Base-by-base conservation (phyloP, 2,329 filamentous ascomycete genomes). In the Laburnicola sp. region DNA sequence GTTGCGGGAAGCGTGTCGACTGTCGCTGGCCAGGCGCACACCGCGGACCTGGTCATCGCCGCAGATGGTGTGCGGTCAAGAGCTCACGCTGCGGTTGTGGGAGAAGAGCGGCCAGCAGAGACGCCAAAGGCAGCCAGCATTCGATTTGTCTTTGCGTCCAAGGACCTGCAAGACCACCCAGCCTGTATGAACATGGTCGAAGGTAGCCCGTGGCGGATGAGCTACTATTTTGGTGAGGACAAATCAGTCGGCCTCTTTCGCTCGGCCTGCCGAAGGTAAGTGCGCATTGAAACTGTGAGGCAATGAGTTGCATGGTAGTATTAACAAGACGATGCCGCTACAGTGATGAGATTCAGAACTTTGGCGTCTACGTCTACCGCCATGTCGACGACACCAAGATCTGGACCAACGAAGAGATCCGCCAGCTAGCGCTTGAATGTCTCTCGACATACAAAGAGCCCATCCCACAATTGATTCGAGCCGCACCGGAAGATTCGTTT, bases 291-390 rank as follows among this genome's bases (percentile, higher is more conserved):
- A 45, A 35, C 42, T 35, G 16, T 22, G 16, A 45, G 6, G 28
- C 42, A 45, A 45, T 35, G 28, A 45, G 3, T 45, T 45, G 6
- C 3, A 45, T 45, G 28, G 28, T 6, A 45, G 42, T 45, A 45
- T 35, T 45, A 35, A 45, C 28, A 35, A 35, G 42, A 35, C 42
- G 30, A 45, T 45, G 27, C 42, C 28, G 42, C 42, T 45, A 23
- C 42, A 45, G 42, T 34, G 42, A 45, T 45, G 42, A 45, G 42
- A 45, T 45, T 45, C 42, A 45, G 28, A 45, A 45, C 42, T 45
- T 45, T 35, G 42, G 42, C 42, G 42, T 45, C 11, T 45, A 45
- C 42, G 42, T 45, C 42, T 45, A 45, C 42, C 42, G 42, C 5
- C 42, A 47, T 38, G 44, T 39, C 16, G 44, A 37, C 27, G 31